These are phyloP conservation scores for Colletotrichum viniferum DNA, from an alignment of 2,329 filamentous ascomycete genomes.

Conservation along the genomic window DNA sequence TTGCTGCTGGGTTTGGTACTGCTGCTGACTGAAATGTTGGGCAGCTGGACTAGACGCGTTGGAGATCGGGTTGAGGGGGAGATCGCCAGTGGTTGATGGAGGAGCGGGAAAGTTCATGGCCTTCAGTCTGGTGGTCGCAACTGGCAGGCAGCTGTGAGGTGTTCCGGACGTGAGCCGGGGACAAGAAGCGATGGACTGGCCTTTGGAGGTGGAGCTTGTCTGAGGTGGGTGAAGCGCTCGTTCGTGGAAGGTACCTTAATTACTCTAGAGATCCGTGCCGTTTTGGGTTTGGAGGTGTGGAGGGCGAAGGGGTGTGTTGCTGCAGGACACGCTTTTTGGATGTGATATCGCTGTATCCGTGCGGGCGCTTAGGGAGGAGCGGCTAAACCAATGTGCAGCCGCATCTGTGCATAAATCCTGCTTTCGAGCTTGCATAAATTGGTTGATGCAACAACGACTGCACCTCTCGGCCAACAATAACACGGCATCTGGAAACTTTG, in stretches of 20 bases:
- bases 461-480: neutral
- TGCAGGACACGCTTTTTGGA: neutral
- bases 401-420: neutral
- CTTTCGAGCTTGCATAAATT: neutral
- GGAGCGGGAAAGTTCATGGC: conserved; percentile 37
- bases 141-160: conserved; percentile 19
- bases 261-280: conserved; percentile 7
- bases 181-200: neutral
- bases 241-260: conserved; percentile 12
- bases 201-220: conserved; percentile 19
- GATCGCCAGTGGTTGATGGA: conserved; percentile 25
- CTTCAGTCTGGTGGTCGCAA: conserved; percentile 13
- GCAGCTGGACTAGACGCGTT: conserved; percentile 22
- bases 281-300: conserved; percentile 18
- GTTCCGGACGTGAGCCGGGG: conserved; percentile 3
- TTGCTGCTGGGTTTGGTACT: conserved; percentile 12
- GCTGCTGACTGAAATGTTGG: conserved; percentile 22
- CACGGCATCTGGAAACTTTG: neutral
- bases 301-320: conserved; percentile 13
- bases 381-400: neutral
- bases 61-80: conserved; percentile 32
- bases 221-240: conserved; percentile 3
- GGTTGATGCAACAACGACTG: neutral
- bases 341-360: neutral
- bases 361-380: neutral